Conservation (phyloP, 345 rosid genomes). For the Eucalyptus sideroxylon region DNA sequence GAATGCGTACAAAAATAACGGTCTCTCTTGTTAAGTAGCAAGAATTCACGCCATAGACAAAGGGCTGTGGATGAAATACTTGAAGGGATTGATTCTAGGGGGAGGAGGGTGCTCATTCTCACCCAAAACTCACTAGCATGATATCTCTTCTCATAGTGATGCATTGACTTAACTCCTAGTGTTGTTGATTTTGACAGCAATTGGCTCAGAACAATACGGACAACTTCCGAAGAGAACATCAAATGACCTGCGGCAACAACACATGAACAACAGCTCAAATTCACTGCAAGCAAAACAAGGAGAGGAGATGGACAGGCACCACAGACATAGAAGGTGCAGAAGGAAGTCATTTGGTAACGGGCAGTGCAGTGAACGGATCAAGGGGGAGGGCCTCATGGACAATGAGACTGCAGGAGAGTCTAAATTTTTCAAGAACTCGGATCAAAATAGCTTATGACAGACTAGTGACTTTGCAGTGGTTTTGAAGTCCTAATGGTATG, state of each 20-base stretch:
- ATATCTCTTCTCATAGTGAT: background rate
- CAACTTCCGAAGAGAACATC: conserved; percentile 74
- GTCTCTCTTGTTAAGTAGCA: background rate
- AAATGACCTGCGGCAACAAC: conserved; percentile 38
- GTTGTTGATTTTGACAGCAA: conserved; percentile 49
- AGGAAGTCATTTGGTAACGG: background rate
- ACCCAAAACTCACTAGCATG: background rate
- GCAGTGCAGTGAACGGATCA: background rate
- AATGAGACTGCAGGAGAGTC: background rate
- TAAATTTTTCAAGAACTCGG: background rate
- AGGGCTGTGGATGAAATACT: background rate
- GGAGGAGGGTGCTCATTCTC: background rate
- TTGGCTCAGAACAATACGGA: conserved; percentile 66
- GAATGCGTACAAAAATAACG: background rate
- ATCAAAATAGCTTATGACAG: background rate
- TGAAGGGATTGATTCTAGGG: background rate
- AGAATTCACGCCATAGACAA: background rate
- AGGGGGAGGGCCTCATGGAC: background rate
- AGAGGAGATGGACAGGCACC: background rate
- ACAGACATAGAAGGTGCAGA: background rate
- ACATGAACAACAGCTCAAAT: background rate
- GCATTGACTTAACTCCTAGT: conserved; percentile 3
- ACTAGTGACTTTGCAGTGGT: background rate
- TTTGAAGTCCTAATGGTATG: background rate
- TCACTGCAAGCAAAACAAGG: background rate